Evolutionary conservation across 441 rosid species (phyloP).

Genomic region (Bocquillonia castaneifolia): DNA sequence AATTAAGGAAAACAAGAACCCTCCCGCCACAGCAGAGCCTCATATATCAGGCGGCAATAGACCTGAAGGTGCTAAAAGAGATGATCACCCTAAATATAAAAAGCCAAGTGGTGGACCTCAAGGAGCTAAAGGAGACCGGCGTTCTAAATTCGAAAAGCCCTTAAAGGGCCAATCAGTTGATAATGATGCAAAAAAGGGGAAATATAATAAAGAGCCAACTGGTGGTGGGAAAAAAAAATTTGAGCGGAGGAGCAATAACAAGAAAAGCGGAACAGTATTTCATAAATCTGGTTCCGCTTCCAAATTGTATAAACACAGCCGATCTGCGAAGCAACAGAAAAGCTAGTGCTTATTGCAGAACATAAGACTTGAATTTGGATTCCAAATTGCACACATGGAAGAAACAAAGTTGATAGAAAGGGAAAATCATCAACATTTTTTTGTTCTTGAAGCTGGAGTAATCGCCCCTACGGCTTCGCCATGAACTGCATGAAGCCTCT

Average conservation of each 20-base stretch:
- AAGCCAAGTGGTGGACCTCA: too few relatives aligned
- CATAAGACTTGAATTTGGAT: background rate
- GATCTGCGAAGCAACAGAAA: constrained; percentile 11
- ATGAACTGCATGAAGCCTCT: background rate
- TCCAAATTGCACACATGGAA: background rate
- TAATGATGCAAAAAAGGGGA: constrained; percentile 20
- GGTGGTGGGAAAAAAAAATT: constrained; percentile 22
- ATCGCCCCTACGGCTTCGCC: background rate
- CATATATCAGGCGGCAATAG: constrained; percentile 10
- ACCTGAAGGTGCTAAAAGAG: constrained; percentile 23
- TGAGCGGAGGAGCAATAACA: constrained; percentile 15
- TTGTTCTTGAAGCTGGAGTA: background rate
- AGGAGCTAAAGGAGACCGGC: too few relatives aligned
- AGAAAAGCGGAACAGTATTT: constrained; percentile 13
- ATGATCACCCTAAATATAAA: constrained; percentile 7
- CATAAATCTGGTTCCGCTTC: constrained; percentile 21
- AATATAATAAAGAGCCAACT: constrained; percentile 14
- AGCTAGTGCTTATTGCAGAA: background rate
- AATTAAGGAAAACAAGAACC: constrained; percentile 11
- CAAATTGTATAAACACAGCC: constrained; percentile 22
- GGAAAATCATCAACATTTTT: background rate
- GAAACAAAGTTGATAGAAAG: background rate
- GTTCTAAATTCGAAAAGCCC: constrained; percentile 17
- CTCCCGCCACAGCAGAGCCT: constrained; percentile 12
- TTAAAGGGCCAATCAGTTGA: constrained; percentile 16